phyloP scores from a whole-genome alignment of 192 early-diverging fungal species.

The Coemansia sp. region DNA sequence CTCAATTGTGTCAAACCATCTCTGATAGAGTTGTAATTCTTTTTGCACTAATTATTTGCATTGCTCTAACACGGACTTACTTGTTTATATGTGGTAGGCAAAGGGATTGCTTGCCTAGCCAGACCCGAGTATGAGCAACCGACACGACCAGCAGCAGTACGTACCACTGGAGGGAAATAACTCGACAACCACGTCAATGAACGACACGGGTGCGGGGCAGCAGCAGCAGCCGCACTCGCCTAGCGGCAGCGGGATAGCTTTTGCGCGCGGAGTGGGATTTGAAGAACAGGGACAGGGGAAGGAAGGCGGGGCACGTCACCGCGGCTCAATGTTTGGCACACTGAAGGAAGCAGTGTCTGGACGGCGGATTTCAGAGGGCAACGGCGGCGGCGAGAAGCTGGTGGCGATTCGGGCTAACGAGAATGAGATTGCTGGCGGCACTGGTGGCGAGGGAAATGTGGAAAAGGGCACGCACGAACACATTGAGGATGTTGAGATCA shows the following conservation, averaged over 20 bases:
- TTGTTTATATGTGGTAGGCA: not conserved
- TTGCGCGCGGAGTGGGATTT: constrained; percentile 46
- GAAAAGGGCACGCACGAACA: constrained; percentile 48
- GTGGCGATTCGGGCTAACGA: constrained; percentile 5
- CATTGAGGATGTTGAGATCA: constrained; percentile 41
- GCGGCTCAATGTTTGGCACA: constrained; percentile 21
- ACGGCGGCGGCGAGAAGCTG: constrained; percentile 1
- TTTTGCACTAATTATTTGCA: not conserved
- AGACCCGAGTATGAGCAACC: constrained; percentile 16
- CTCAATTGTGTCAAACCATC: not conserved
- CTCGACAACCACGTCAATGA: constrained; percentile 19
- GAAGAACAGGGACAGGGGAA: constrained; percentile 19
- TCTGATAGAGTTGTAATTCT: not conserved
- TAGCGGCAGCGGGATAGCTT: constrained; percentile 13
- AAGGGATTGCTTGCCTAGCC: not conserved
- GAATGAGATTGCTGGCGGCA: constrained; percentile 23
- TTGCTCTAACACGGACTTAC: not conserved
- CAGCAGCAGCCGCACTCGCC: constrained; percentile 19
- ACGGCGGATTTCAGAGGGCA: constrained; percentile 7
- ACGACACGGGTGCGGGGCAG: constrained; percentile 8
- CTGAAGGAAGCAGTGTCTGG: constrained; percentile 24
- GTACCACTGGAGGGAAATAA: constrained; percentile 25
- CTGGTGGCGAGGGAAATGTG: constrained; percentile 46
- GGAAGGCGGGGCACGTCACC: constrained; percentile 8
- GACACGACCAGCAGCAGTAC: constrained; percentile 37